phyloP scores from a whole-genome alignment of 179 eudicot species.

The Spinacia oleracea region DNA sequence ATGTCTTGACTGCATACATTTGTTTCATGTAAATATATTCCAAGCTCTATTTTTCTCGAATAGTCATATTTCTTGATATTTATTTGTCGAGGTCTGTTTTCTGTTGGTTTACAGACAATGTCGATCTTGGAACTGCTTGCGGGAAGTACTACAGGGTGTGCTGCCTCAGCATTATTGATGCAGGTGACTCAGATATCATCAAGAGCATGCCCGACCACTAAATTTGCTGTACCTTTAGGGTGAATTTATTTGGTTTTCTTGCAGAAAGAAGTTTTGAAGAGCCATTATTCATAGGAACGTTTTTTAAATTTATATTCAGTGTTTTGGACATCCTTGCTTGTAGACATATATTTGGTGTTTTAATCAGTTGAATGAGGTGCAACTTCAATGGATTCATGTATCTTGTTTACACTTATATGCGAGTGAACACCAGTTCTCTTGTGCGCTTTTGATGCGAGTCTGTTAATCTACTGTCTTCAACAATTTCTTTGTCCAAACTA shows the following conservation, averaged over 20 bases:
- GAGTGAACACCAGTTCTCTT: not conserved
- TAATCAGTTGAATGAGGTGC: too few species aligned
- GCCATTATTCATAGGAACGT: constrained; percentile 25
- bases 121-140: constrained; percentile 87
- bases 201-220: constrained; percentile 70
- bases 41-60: too few species aligned
- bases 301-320: not conserved
- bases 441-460: too few species aligned
- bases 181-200: constrained; percentile 95
- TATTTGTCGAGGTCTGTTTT: too few species aligned
- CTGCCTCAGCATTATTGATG: constrained; percentile 80
- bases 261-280: constrained; percentile 28
- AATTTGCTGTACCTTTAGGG: constrained; percentile 11
- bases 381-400: not conserved
- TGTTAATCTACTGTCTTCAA: too few species aligned
- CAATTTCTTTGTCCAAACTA: too few species aligned
- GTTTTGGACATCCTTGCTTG: constrained; percentile 16
- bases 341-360: too few species aligned
- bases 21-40: too few species aligned
- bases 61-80: too few species aligned
- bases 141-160: constrained; percentile 84
- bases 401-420: not conserved
- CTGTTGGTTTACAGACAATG: constrained; percentile 51
- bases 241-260: too few species aligned
- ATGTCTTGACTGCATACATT: too few species aligned